These are phyloP conservation scores for Alternaria angustiovoidea DNA, from an alignment of 2,329 filamentous ascomycete species.

Conservation along the genomic window DNA sequence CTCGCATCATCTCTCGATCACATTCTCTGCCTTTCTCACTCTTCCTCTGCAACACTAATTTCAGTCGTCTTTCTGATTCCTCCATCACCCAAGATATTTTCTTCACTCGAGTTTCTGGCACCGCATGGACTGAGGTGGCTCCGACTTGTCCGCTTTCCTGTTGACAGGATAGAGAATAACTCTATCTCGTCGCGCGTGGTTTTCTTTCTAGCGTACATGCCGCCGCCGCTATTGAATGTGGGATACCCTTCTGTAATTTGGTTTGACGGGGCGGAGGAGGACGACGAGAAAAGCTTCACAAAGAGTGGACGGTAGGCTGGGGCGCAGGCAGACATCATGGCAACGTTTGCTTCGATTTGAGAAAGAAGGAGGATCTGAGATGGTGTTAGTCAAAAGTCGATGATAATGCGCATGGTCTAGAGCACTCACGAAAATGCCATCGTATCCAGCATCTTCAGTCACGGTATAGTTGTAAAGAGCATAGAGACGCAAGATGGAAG, in stretches of 20 bases:
- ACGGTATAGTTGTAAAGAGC: neutral
- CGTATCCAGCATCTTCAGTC: neutral
- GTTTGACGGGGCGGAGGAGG: too few species aligned
- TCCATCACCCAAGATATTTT: neutral
- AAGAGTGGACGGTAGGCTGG: too few species aligned
- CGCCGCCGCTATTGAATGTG: neutral
- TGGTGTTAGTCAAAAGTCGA: too few species aligned
- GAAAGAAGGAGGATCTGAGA: too few species aligned
- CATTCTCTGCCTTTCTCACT: neutral
- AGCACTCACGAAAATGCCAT: neutral
- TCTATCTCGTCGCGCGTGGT: neutral
- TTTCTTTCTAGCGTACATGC: neutral
- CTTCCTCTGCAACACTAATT: neutral
- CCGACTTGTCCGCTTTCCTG: neutral
- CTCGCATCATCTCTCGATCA: rapidly evolving
- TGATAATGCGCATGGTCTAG: neutral
- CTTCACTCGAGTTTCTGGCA: neutral
- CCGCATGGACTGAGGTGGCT: neutral
- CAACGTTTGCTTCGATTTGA: too few species aligned
- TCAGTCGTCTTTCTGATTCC: neutral
- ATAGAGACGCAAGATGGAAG: neutral
- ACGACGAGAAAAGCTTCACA: too few species aligned
- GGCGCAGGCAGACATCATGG: too few species aligned
- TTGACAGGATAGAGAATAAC: neutral
- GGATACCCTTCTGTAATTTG: neutral